Evolutionary conservation across 2,329 filamentous ascomycete genomes (phyloP).

Genomic region (Lecanicillium sp.): DNA sequence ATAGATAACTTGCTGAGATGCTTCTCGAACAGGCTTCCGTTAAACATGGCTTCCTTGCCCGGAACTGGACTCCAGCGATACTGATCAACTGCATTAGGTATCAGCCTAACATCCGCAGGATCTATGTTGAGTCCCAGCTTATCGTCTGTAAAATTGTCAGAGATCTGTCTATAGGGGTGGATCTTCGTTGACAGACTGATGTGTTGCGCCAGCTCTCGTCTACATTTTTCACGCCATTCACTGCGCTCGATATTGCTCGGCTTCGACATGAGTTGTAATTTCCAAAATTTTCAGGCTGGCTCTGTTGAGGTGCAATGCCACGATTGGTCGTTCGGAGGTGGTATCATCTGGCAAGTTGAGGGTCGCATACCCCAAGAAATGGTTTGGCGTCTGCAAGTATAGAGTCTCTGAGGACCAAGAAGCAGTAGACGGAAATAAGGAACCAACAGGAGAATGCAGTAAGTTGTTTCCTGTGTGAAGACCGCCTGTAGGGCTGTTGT

Average conservation of each 20-base stretch:
- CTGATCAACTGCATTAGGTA: not conserved
- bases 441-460: too few relatives aligned
- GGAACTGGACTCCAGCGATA: not conserved
- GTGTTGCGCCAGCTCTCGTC: not conserved
- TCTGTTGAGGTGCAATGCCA: too few relatives aligned
- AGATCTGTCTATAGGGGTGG: not conserved
- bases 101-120: not conserved
- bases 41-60: constrained; percentile 1
- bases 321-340: too few relatives aligned
- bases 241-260: not conserved
- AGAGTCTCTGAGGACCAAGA: too few relatives aligned
- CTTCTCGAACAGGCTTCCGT: not conserved
- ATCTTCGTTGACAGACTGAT: not conserved
- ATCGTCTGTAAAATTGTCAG: not conserved
- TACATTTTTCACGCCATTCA: not conserved
- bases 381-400: too few relatives aligned
- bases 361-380: too few relatives aligned
- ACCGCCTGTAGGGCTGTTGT: too few relatives aligned
- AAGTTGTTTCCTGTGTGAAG: too few relatives aligned
- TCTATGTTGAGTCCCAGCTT: not conserved
- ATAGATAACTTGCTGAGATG: constrained; percentile 2
- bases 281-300: too few relatives aligned
- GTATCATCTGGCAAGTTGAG: too few relatives aligned
- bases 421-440: too few relatives aligned
- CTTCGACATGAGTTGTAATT: not conserved